Conservation (phyloP, 2,329 filamentous ascomycete species). For the Gnomoniopsis sp. region DNA sequence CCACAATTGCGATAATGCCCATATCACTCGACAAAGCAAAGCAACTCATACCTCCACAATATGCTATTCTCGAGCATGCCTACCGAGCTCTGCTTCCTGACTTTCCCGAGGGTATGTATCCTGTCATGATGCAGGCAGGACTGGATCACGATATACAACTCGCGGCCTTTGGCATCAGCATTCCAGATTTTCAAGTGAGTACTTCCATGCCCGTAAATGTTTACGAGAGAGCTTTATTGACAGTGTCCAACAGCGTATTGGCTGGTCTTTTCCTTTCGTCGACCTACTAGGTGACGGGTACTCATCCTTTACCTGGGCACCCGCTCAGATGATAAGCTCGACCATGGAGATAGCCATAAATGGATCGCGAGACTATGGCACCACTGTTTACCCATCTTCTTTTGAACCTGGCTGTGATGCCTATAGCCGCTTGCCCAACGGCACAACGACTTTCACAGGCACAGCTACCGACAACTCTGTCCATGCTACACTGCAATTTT, state of each 20-base stretch:
- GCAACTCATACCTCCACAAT: constrained; percentile 44
- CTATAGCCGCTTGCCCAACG: constrained; percentile 32
- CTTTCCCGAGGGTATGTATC: constrained; percentile 51
- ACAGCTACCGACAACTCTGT: constrained; percentile 20
- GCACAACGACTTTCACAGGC: constrained; percentile 24
- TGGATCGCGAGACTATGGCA: constrained; percentile 45
- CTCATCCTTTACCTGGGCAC: constrained; percentile 49
- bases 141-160: constrained; percentile 50
- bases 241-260: constrained; percentile 37
- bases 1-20: constrained; percentile 48
- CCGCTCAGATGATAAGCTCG: constrained; percentile 43
- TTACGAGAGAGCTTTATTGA: constrained; percentile 10
- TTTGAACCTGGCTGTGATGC: constrained; percentile 49
- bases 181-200: constrained; percentile 47
- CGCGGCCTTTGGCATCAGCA: constrained; percentile 33
- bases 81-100: constrained; percentile 43
- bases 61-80: constrained; percentile 46
- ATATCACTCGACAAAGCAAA: constrained; percentile 45
- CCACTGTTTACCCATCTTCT: constrained; percentile 34
- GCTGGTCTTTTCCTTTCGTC: constrained; percentile 54
- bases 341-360: constrained; percentile 38
- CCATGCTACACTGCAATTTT: constrained; percentile 29
- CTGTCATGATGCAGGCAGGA: constrained; percentile 46
- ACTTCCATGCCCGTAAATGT: not conserved
- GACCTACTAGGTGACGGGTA: constrained; percentile 48